A percentile compares a stretch with the other conserved stretches of the same genome.
These are phyloP conservation scores for Lasiosphaeria ovina DNA, from an alignment of 495 filamentous ascomycete genomes.

Conservation along the genomic window DNA sequence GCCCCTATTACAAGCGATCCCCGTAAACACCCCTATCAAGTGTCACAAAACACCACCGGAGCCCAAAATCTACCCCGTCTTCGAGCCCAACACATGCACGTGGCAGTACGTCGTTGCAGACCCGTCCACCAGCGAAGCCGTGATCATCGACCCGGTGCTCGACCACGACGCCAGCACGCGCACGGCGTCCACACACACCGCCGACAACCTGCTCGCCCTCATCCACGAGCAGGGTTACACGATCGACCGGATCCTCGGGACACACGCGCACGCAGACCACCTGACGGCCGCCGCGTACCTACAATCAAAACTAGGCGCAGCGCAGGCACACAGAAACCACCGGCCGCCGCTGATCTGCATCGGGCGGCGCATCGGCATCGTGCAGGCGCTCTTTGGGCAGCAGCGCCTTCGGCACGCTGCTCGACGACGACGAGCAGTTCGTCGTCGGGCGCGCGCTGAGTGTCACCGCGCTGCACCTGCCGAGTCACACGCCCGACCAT, in stretches of 20 bases:
- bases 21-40: too few species aligned
- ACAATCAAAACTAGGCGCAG: slow-evolving; percentile 36
- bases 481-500: slow-evolving; percentile 63
- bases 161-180: slow-evolving; percentile 51
- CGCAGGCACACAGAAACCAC: slow-evolving; percentile 9
- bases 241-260: slow-evolving; percentile 55
- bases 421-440: slow-evolving; percentile 54
- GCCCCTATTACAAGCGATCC: too few species aligned
- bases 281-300: slow-evolving; percentile 56
- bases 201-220: slow-evolving; percentile 47
- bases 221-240: slow-evolving; percentile 42
- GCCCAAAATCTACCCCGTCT: slow-evolving; percentile 27
- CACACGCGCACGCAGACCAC: slow-evolving; percentile 63
- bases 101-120: slow-evolving; percentile 62
- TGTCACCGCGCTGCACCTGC: slow-evolving; percentile 52
- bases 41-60: background rate
- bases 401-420: slow-evolving; percentile 50
- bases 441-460: slow-evolving; percentile 41
- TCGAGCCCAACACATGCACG: slow-evolving; percentile 42
- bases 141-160: slow-evolving; percentile 60
- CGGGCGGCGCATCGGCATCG: slow-evolving; percentile 52
- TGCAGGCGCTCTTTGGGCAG: slow-evolving; percentile 49
- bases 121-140: slow-evolving; percentile 42
- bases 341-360: slow-evolving; percentile 46
- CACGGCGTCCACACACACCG: slow-evolving; percentile 45